These are phyloP conservation scores for Rhinocladiella mackenziei DNA, from an alignment of 2,329 filamentous ascomycete genomes.

Conservation along the genomic window DNA sequence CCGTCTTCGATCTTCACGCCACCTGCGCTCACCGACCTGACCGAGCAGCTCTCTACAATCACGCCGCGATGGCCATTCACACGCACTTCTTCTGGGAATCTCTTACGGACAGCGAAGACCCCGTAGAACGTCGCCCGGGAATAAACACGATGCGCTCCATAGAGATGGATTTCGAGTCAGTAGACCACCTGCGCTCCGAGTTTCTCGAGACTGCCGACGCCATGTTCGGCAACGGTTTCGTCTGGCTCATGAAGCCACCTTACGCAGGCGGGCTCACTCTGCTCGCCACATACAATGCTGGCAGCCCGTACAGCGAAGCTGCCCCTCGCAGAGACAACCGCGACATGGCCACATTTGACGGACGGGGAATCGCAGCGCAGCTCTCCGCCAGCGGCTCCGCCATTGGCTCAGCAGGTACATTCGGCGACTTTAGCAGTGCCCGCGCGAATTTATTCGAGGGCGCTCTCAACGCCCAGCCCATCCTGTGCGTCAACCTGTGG, in stretches of 20 bases:
- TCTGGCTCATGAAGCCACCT: conserved; percentile 76
- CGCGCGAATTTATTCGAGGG: conserved; percentile 15
- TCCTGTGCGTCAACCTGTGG: conserved; percentile 94
- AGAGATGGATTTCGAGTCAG: conserved; percentile 68
- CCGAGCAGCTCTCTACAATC: conserved; percentile 81
- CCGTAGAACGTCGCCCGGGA: conserved; percentile 12
- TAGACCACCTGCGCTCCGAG: conserved; percentile 75
- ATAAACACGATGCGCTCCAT: conserved; percentile 46
- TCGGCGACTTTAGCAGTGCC: conserved; percentile 27
- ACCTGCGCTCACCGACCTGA: conserved; percentile 73
- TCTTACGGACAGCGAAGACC: conserved; percentile 30
- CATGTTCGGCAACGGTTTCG: conserved; percentile 97
- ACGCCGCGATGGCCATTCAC: conserved; percentile 95
- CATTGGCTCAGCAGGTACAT: conserved; percentile 25
- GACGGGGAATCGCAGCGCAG: conserved; percentile 24
- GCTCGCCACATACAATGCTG: conserved; percentile 85
- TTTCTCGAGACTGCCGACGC: conserved; percentile 74
- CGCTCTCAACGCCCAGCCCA: conserved; percentile 38
- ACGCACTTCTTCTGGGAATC: conserved; percentile 58
- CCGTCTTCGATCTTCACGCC: conserved; percentile 65
- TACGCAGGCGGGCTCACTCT: conserved; percentile 56
- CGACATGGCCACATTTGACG: conserved; percentile 44
- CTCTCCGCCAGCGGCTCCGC: conserved; percentile 11
- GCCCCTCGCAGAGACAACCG: conserved; percentile 66
- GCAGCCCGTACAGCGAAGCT: conserved; percentile 78